These are phyloP conservation scores for Flagelloscypha sp. DNA, from an alignment of 768 basidiomycete genomes.

Conservation along the genomic window DNA sequence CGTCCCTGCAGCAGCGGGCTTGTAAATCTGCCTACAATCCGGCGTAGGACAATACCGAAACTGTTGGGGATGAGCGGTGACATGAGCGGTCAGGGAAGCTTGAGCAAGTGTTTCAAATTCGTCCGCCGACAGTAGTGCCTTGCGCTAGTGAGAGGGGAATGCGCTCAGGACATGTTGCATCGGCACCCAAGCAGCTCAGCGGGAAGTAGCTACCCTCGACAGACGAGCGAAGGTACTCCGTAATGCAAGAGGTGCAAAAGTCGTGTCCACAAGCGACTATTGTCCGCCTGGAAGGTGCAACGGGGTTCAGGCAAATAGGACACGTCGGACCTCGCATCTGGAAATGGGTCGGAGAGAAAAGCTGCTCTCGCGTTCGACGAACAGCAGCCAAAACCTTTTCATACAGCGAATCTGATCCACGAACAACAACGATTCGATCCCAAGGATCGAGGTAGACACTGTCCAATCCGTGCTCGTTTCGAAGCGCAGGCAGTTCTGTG, in stretches of 20 bases:
- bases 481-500: slow-evolving; percentile 37
- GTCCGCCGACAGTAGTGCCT: slow-evolving; percentile 35
- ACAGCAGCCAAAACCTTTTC: slow-evolving; percentile 35
- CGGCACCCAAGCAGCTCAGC: slow-evolving; percentile 60
- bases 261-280: slow-evolving; percentile 69
- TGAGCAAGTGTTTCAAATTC: slow-evolving; percentile 51
- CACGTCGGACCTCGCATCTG: slow-evolving; percentile 28
- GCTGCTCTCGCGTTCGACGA: slow-evolving; percentile 19
- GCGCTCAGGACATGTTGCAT: slow-evolving; percentile 46
- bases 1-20: slow-evolving; percentile 38
- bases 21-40: slow-evolving; percentile 70
- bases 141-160: slow-evolving; percentile 49
- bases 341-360: slow-evolving; percentile 17
- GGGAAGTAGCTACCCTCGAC: slow-evolving; percentile 57
- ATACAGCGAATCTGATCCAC: slow-evolving; percentile 44
- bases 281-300: no score
- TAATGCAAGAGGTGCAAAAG: slow-evolving; percentile 61
- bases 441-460: slow-evolving; percentile 45
- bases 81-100: slow-evolving; percentile 53
- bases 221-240: slow-evolving; percentile 49
- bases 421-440: slow-evolving; percentile 37
- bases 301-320: slow-evolving; percentile 63
- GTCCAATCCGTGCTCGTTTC: slow-evolving; percentile 43
- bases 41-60: slow-evolving; percentile 74
- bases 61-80: slow-evolving; percentile 51